phyloP scores from a whole-genome alignment of 495 filamentous ascomycete species.

The Hypomontagnella monticulosa region DNA sequence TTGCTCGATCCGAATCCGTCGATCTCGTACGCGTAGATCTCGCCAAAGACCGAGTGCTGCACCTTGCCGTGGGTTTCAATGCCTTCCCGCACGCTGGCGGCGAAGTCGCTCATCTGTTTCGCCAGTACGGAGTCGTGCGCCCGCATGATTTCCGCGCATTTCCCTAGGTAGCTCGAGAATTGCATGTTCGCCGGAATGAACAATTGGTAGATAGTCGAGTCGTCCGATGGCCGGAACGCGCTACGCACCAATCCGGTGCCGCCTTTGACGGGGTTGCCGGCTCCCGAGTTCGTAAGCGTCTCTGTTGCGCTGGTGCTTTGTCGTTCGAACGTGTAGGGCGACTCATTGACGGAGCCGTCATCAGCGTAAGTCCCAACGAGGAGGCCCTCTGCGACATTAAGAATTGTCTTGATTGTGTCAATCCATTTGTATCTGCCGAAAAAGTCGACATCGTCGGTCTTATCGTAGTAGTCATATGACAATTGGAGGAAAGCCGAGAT shows the following conservation, averaged over 20 bases:
- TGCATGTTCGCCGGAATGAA: constrained; percentile 76
- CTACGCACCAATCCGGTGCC: constrained; percentile 70
- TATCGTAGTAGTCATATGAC: constrained; percentile 65
- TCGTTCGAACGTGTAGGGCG: constrained; percentile 68
- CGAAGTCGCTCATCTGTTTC: constrained; percentile 59
- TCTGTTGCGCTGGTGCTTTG: constrained; percentile 64
- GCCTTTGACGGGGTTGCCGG: constrained; percentile 64
- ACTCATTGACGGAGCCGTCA: constrained; percentile 60
- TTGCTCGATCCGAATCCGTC: constrained; percentile 68
- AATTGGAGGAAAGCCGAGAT: constrained; percentile 72
- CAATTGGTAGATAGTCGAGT: constrained; percentile 65
- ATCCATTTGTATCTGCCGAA: constrained; percentile 67
- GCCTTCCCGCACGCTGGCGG: constrained; percentile 55
- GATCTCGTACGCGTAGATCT: constrained; percentile 69
- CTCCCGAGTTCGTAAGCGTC: constrained; percentile 66
- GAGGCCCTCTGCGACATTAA: constrained; percentile 62
- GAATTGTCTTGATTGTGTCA: constrained; percentile 57
- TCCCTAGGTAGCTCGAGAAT: constrained; percentile 65
- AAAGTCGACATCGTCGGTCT: constrained; percentile 65
- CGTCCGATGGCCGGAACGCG: constrained; percentile 73
- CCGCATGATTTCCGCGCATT: constrained; percentile 59
- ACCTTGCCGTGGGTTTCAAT: constrained; percentile 64
- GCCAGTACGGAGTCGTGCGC: constrained; percentile 55
- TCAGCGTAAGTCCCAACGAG: constrained; percentile 64
- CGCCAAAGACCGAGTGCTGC: constrained; percentile 53